phyloP scores from a whole-genome alignment of 768 basidiomycete genomes.

The Collybia nuda region DNA sequence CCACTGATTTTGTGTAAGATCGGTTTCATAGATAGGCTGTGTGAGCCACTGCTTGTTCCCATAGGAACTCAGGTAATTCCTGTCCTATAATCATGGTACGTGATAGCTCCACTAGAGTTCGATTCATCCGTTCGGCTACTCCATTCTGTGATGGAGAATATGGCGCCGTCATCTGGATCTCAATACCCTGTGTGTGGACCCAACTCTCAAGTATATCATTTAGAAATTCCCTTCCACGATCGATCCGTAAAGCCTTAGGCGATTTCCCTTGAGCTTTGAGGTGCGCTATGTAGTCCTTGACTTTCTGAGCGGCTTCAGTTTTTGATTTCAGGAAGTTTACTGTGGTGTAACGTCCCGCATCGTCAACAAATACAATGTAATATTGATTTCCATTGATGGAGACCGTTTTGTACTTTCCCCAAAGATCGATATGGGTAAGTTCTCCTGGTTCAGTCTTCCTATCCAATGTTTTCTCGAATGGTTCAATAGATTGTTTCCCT shows the following conservation, averaged over 20 bases:
- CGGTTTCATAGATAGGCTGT: slow-evolving; percentile 27
- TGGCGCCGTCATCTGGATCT: slow-evolving; percentile 27
- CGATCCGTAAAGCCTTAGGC: slow-evolving; percentile 1
- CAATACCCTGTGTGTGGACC: slow-evolving; percentile 21
- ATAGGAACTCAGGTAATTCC: slow-evolving; percentile 23
- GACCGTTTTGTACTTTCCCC: slow-evolving; percentile 2
- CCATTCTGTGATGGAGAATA: slow-evolving; percentile 40
- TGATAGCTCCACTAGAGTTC: slow-evolving; percentile 26
- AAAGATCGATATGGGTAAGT: slow-evolving; percentile 12
- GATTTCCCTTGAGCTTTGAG: neutral
- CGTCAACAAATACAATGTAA: slow-evolving; percentile 6
- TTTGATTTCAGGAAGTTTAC: slow-evolving; percentile 1
- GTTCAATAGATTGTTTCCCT: no score
- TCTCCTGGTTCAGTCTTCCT: slow-evolving; percentile 2
- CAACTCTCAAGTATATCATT: neutral
- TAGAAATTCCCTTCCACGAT: neutral
- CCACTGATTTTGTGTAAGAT: slow-evolving; percentile 17
- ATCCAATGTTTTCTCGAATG: slow-evolving; percentile 7
- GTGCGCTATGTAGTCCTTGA: neutral
- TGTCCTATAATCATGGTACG: slow-evolving; percentile 29
- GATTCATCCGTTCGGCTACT: slow-evolving; percentile 36
- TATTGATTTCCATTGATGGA: slow-evolving; percentile 10
- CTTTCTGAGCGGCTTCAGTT: slow-evolving; percentile 5
- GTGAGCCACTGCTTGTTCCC: slow-evolving; percentile 28
- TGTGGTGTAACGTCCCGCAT: neutral